Base-by-base conservation (phyloP, 805 yeast genomes). In the Suhomyces sp. region DNA sequence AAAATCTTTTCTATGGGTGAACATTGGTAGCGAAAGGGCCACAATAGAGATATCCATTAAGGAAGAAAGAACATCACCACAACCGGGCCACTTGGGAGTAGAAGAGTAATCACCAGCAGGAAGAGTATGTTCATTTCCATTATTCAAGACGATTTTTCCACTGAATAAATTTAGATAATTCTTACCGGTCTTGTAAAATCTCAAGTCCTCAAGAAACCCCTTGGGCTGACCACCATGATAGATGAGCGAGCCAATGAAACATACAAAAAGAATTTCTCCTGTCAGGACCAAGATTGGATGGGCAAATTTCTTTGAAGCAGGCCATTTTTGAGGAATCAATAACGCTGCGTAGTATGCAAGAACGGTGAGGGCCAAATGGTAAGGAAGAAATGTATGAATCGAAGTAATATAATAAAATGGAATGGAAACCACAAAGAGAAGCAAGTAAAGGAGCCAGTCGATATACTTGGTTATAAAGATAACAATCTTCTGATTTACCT, bases 1-100 rank as follows among this genome's bases (percentile, higher is more conserved):
- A 42, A 85, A 70, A 47, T 84, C 95, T 11, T 58, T 59, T 32
- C 93, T 60, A 57, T 83, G 84, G 6, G 83, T 75, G 56, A 73
- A 85, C 87, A 85, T 82, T 3, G 95, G 88, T 33, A 85, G 60
- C 15, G 90, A 75, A 27, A 85, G 65, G 1, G 91, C 76, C 1
- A 83, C 88, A 56, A 85, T 85, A 2, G 88, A 76, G 6, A 83
- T 72, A 49, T 84, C 93, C 83, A 85, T 80, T 45, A 84, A 56
- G 0, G 88, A 73, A 5, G 79, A 54, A 25, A 85, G 67, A 12
- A 85, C 65, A 51, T 85, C 95, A 2, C 95, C 95, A 10, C 90
- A 85, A 0, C 95, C 95, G 1, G 95, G 93, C 74, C 77, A 72
- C 14, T 57, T 52, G 1, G 70, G 68, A 2, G 63, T 56, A 4